Conservation (phyloP, 1,284 basidiomycete genomes). For the Malassezia obtusa region DNA sequence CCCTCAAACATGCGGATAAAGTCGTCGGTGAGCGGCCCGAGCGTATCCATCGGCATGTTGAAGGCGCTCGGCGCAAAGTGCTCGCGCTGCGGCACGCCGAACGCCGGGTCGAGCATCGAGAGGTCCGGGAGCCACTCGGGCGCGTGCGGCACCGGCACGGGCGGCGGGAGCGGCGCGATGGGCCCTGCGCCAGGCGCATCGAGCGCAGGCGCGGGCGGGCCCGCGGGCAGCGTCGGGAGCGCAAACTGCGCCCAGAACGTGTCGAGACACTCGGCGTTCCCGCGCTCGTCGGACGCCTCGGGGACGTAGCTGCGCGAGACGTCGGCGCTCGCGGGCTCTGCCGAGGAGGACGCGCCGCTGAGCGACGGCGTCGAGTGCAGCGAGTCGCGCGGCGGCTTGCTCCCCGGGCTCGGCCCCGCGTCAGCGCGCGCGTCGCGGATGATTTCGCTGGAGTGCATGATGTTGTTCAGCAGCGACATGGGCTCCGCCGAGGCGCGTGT, state of each 20-base stretch:
- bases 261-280: conserved; percentile 5
- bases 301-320: background rate
- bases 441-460: background rate
- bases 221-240: background rate
- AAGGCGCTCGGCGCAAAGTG: background rate
- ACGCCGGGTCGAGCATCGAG: background rate
- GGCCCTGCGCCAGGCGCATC: too few relatives aligned
- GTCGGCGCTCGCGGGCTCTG: too few relatives aligned
- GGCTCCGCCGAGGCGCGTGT: background rate
- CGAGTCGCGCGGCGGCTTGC: background rate
- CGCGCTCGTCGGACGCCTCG: background rate
- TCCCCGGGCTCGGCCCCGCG: background rate
- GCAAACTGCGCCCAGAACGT: conserved; percentile 16
- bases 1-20: conserved; percentile 9
- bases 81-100: background rate
- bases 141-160: background rate
- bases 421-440: background rate
- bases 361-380: too few relatives aligned
- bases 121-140: background rate
- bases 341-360: too few relatives aligned
- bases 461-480: conserved; percentile 4
- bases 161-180: background rate
- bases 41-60: background rate
- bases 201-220: background rate
- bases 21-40: conserved; percentile 9